Evolutionary conservation across 495 filamentous ascomycete genomes (phyloP).

Genomic region (Penicillium roqueforti): DNA sequence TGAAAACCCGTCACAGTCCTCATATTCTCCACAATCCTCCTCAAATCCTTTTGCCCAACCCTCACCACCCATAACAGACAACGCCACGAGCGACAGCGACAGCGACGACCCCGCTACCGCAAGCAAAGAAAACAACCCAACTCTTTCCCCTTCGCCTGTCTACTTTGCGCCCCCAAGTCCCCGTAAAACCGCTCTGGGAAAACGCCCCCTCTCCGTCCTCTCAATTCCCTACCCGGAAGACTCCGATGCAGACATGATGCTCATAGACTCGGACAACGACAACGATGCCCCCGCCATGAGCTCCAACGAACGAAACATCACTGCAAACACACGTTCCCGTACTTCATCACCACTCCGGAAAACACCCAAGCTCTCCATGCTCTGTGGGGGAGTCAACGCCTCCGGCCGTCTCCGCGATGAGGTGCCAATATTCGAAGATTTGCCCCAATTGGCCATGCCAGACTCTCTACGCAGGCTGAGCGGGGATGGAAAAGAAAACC

Average conservation of each 20-base stretch:
- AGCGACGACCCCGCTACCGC: conserved; percentile 25
- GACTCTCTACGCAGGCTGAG: conserved; percentile 22
- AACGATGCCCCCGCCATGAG: conserved; percentile 11
- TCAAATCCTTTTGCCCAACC: conserved; percentile 5
- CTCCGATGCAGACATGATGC: conserved; percentile 22
- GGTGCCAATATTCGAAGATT: conserved; percentile 40
- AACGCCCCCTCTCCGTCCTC: conserved; percentile 42
- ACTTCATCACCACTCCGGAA: conserved; percentile 17
- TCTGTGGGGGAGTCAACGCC: conserved; percentile 23
- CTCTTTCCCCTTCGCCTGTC: conserved; percentile 38
- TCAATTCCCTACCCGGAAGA: conserved; percentile 28
- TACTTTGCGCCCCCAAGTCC: conserved; percentile 27
- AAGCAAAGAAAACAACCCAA: conserved; percentile 51
- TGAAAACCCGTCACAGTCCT: conserved; percentile 1
- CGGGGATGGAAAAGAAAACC: conserved; percentile 37
- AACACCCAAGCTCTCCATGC: conserved; percentile 31
- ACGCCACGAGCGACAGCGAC: conserved; percentile 27
- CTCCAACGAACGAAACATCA: conserved; percentile 42
- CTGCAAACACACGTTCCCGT: conserved; percentile 28
- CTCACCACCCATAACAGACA: neutral
- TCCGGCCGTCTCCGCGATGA: conserved; percentile 30
- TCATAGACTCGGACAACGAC: conserved; percentile 29
- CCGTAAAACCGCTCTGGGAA: conserved; percentile 35
- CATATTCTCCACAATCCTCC: neutral
- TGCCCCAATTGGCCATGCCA: conserved; percentile 17